Percentiles rank a stretch among this genome's conserved stretches.
Conservation (phyloP, 1,284 basidiomycete species). For the Ganoderma resinaceum region DNA sequence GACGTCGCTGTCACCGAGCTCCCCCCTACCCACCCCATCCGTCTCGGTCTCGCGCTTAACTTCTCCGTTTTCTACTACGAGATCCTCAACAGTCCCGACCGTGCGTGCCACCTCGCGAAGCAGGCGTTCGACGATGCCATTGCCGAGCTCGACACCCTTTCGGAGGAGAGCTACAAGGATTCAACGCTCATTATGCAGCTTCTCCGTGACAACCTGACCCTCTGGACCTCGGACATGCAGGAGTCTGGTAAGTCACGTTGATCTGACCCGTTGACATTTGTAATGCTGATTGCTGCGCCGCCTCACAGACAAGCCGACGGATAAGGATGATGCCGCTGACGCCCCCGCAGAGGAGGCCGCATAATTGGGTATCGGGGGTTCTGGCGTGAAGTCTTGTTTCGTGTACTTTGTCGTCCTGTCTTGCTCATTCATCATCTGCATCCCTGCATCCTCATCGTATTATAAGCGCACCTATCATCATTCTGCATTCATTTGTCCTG, state of each 20-base stretch:
- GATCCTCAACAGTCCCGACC: conserved; percentile 99
- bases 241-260: conserved; percentile 68
- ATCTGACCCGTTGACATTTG: not conserved
- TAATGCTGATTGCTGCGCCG: conserved; percentile 11
- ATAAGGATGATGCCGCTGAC: conserved; percentile 68
- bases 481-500: conserved; percentile 33
- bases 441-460: conserved; percentile 34
- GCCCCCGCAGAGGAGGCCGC: conserved; percentile 38
- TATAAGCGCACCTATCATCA: conserved; percentile 34
- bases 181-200: conserved; percentile 99
- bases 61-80: conserved; percentile 99
- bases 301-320: conserved; percentile 64
- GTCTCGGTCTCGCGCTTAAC: conserved; percentile 98
- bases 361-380: conserved; percentile 30
- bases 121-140: conserved; percentile 99
- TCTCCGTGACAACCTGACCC: conserved; percentile 97
- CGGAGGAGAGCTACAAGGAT: conserved; percentile 99
- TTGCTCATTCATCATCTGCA: conserved; percentile 33
- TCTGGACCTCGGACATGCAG: conserved; percentile 99
- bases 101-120: conserved; percentile 99
- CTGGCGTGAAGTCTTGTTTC: conserved; percentile 27
- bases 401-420: conserved; percentile 33
- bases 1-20: conserved; percentile 98
- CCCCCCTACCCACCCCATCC: conserved; percentile 98
- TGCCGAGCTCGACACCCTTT: conserved; percentile 99